A percentile compares a stretch with the other conserved stretches of the same genome.
Conservation (phyloP, 179 eudicot genomes). For the Patellifolia procumbens region DNA sequence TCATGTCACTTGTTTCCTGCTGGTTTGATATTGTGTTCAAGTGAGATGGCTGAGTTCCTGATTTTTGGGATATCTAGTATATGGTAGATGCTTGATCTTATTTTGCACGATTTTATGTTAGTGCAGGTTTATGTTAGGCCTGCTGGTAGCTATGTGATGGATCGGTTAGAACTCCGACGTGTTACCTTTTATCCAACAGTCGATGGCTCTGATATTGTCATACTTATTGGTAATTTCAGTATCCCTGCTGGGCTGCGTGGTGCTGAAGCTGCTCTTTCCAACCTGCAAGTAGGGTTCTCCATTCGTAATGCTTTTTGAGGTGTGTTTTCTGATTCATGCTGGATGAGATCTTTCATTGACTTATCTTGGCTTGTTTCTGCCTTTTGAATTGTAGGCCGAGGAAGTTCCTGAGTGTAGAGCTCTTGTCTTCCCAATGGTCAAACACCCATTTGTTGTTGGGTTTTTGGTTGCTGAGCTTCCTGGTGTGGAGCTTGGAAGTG, state of each 20-base stretch:
- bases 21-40: not conserved
- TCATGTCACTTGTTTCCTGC: not conserved
- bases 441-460: constrained; percentile 96
- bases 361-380: constrained; percentile 14
- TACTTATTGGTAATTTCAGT: constrained; percentile 69
- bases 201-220: constrained; percentile 61
- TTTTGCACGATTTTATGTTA: constrained; percentile 8
- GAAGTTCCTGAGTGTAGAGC: constrained; percentile 75
- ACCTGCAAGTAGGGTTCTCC: constrained; percentile 52
- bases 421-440: constrained; percentile 91
- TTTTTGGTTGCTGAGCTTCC: constrained; percentile 98
- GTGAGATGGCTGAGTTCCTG: not conserved
- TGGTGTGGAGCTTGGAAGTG: constrained; percentile 42
- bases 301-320: not conserved
- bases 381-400: constrained; percentile 62
- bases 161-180: constrained; percentile 81
- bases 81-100: not conserved
- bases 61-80: not conserved
- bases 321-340: not conserved
- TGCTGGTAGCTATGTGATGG: constrained; percentile 99
- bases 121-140: constrained; percentile 94
- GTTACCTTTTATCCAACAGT: constrained; percentile 62
- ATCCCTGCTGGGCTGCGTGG: constrained; percentile 82
- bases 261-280: constrained; percentile 86
- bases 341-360: constrained; percentile 20